Percentiles rank a stretch among this genome's conserved stretches.
Evolutionary conservation across 345 rosid genomes (phyloP).

Genomic region (Boechera retrofracta): DNA sequence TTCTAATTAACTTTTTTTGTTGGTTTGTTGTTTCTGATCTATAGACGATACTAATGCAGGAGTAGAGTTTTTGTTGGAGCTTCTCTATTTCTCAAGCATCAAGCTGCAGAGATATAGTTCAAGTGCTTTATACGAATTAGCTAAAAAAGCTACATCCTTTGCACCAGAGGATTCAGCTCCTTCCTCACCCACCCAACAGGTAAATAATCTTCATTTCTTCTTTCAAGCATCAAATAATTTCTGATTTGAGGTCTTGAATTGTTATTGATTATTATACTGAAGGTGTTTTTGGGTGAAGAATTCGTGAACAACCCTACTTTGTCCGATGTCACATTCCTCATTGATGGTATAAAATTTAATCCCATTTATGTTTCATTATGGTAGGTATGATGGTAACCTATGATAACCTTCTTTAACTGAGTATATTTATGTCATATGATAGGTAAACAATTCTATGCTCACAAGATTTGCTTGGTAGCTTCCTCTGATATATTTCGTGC

Average conservation of each 20-base stretch:
- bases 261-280: conserved; percentile 19
- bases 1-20: neutral
- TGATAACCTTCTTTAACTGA: neutral
- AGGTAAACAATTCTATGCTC: conserved; percentile 76
- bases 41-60: conserved; percentile 46
- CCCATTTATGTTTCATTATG: neutral
- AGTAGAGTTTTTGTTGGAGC: conserved; percentile 58
- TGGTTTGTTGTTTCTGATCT: conserved; percentile 12
- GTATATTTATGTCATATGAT: conserved; percentile 27
- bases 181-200: conserved; percentile 67
- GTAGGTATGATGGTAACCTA: neutral
- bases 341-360: conserved; percentile 57
- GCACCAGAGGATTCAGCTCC: conserved; percentile 67
- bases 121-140: conserved; percentile 62
- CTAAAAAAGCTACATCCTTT: conserved; percentile 55
- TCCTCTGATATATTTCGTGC: conserved; percentile 83
- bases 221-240: neutral
- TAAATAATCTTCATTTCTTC: conserved; percentile 19
- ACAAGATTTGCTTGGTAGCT: conserved; percentile 77
- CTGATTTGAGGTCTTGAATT: neutral
- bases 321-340: conserved; percentile 73
- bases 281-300: conserved; percentile 74
- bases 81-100: conserved; percentile 57
- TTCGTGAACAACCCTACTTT: conserved; percentile 70
- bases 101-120: conserved; percentile 63